phyloP scores from a whole-genome alignment of 176 grass and related monocot genomes.

The Cenchrus americanus region DNA sequence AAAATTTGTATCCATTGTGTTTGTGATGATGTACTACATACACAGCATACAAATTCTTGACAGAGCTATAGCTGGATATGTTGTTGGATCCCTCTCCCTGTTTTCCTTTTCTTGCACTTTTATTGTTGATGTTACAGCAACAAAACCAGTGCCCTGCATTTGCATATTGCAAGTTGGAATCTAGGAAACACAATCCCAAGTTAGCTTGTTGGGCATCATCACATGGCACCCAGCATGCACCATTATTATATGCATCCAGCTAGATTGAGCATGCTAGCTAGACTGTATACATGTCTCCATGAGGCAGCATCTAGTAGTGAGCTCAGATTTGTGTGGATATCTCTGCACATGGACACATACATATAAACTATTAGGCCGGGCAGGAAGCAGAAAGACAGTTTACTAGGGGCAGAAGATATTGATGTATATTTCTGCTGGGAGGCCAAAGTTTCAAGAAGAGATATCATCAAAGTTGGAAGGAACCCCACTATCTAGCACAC shows the following conservation, averaged over 20 bases:
- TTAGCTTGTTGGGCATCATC: conserved; percentile 61
- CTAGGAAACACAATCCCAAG: conserved; percentile 84
- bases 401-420: conserved; percentile 59
- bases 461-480: conserved; percentile 41
- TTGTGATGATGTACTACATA: background rate
- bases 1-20: conserved; percentile 28
- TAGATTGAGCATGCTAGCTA: conserved; percentile 47
- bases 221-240: conserved; percentile 61
- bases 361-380: conserved; percentile 6
- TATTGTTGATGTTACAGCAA: conserved; percentile 29
- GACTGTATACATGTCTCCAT: conserved; percentile 40
- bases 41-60: conserved; percentile 12
- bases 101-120: background rate
- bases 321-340: conserved; percentile 65
- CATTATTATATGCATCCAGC: conserved; percentile 55
- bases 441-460: conserved; percentile 43
- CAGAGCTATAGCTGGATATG: background rate
- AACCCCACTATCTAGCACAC: conserved; percentile 46
- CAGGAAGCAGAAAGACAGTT: conserved; percentile 57
- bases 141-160: conserved; percentile 46
- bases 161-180: conserved; percentile 63
- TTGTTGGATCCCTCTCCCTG: background rate
- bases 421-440: conserved; percentile 51
- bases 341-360: conserved; percentile 55
- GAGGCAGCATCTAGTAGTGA: conserved; percentile 33